Conservation (phyloP, 2,329 filamentous ascomycete genomes). For the Massarina eburnea region DNA sequence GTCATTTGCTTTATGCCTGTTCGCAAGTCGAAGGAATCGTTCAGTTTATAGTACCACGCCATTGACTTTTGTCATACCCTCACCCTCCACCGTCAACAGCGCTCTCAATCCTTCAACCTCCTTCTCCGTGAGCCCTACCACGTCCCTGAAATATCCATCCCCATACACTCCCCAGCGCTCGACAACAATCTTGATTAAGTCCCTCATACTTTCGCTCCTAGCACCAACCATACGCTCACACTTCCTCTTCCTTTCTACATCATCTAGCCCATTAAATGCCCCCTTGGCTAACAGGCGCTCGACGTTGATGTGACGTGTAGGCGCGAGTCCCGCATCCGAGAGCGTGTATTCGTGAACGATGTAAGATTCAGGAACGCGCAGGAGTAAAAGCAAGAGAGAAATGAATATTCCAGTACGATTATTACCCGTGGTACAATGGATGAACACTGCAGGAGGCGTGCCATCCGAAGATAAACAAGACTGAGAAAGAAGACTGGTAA, state of each 20-base stretch:
- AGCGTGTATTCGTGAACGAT: constrained; percentile 66
- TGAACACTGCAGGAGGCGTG: constrained; percentile 54
- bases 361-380: constrained; percentile 59
- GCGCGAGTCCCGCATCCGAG: constrained; percentile 57
- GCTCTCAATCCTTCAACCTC: constrained; percentile 17
- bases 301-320: constrained; percentile 28
- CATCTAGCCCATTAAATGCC: constrained; percentile 45
- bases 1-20: too few relatives aligned
- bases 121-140: constrained; percentile 15
- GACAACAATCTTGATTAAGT: constrained; percentile 19
- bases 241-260: constrained; percentile 16
- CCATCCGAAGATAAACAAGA: not conserved
- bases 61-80: not conserved
- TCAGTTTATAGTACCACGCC: not conserved
- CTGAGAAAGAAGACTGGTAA: constrained; percentile 55
- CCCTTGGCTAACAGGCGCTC: constrained; percentile 54
- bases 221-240: constrained; percentile 39
- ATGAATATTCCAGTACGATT: constrained; percentile 71
- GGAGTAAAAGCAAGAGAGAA: constrained; percentile 64
- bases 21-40: too few relatives aligned
- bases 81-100: constrained; percentile 13
- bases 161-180: constrained; percentile 19
- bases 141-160: constrained; percentile 21
- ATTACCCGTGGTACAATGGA: constrained; percentile 78
- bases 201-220: constrained; percentile 39